Base-by-base conservation (phyloP, 129 eudicot genomes). In the Glebionis coronaria region DNA sequence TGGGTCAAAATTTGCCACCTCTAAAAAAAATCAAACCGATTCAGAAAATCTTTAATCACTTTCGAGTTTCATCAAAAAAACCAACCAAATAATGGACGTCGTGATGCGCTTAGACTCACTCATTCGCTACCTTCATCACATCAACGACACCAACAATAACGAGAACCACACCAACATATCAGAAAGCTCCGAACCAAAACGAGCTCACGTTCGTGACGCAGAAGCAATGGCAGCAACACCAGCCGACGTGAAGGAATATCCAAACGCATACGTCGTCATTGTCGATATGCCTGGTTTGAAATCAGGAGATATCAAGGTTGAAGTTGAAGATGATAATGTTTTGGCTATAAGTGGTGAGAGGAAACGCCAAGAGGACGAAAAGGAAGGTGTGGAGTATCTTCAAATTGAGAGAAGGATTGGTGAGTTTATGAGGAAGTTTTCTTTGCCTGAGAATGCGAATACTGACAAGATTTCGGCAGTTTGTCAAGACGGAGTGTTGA, bases 321-420 rank as follows among this genome's bases (percentile, higher is more conserved):
- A 56, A 19, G 55, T 50, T 12, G 55, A 50, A 50, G 55, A 50
- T n/a, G 55, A 50, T 7, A 50, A 50, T n/a, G 55, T 50, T 50
- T 50, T 50, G 55, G 55, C n/a, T 15, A 50, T n/a, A n/a, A n/a
- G n/a, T n/a, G n/a, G n/a, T n/a, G n/a, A n/a, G n/a, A n/a, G n/a
- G n/a, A n/a, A n/a, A 28, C 54, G 83, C 40, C 76, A 69, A 21
- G 62, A 44, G 40, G 67, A 31, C 12, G 79, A 78, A 14, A 64
- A 73, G 60, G 72, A 73, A 4, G 76, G 69, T 1, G 68, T 25
- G 4, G 73, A 73, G 79, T 74, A 61, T 14, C 47, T 79, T 45
- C 68, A 67, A 42, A 79, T 73, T 79, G 79, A 79, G 73, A 54
- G 79, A 57, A 62, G 79, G 40, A 35, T n/a, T n/a, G n/a, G n/a